phyloP scores from a whole-genome alignment of 2,329 filamentous ascomycete genomes.

The Claviceps spartinae region DNA sequence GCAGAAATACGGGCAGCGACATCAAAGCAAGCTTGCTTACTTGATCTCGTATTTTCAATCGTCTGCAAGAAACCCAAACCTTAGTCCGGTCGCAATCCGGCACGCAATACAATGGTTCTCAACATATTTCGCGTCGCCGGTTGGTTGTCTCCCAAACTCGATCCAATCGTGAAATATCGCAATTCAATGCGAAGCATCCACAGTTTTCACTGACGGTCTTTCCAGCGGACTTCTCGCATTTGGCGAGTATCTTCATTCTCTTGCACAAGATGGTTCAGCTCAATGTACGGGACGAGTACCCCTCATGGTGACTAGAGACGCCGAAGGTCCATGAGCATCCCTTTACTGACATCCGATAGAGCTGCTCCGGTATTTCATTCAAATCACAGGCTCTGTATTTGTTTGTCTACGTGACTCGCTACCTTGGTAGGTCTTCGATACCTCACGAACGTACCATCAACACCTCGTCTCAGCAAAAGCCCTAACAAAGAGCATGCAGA shows the following conservation, averaged over 20 bases:
- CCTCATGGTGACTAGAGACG: constrained; percentile 6
- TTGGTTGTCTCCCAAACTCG: constrained; percentile 18
- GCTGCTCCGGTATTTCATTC: constrained; percentile 94
- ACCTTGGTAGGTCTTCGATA: constrained; percentile 51
- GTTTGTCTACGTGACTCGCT: constrained; percentile 84
- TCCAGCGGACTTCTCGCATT: constrained; percentile 85
- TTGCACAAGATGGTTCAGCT: constrained; percentile 93
- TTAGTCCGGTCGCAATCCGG: background rate
- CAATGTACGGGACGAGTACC: constrained; percentile 45
- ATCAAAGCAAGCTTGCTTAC: background rate
- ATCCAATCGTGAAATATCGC: background rate
- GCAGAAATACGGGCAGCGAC: background rate
- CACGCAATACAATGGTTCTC: constrained; percentile 28
- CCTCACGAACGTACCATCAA: background rate
- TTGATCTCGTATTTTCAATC: background rate
- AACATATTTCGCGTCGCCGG: constrained; percentile 47
- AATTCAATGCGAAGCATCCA: constrained; percentile 7
- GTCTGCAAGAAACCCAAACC: background rate
- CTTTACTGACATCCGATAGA: constrained; percentile 39
- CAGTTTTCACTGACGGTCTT: constrained; percentile 10
- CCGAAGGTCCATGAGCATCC: background rate
- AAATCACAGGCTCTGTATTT: constrained; percentile 95
- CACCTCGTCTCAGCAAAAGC: background rate
- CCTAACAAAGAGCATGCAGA: constrained; percentile 35
- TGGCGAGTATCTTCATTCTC: constrained; percentile 85